phyloP scores from a whole-genome alignment of 768 basidiomycete species.

The Tricholoma hemisulphureum region DNA sequence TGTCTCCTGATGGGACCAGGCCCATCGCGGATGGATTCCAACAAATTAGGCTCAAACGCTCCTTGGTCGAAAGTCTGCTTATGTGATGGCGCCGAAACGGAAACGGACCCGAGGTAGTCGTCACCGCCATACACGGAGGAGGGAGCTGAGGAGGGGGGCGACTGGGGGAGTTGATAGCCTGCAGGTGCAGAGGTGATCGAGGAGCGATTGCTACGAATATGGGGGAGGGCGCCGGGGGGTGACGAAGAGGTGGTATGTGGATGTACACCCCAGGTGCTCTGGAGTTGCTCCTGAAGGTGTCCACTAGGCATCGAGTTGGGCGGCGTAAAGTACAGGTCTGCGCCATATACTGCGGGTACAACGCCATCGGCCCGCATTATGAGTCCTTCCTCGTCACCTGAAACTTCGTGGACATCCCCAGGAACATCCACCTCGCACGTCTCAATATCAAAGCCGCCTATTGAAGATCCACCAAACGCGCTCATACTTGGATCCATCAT shows the following conservation, averaged over 20 bases:
- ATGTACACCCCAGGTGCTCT: slow-evolving; percentile 38
- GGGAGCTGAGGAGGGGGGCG: slow-evolving; percentile 29
- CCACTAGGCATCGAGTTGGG: slow-evolving; percentile 6
- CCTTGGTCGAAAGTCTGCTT: slow-evolving; percentile 64
- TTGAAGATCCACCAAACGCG: slow-evolving; percentile 13
- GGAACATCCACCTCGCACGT: slow-evolving; percentile 63
- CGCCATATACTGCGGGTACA: slow-evolving; percentile 20
- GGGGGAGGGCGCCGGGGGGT: slow-evolving; percentile 26
- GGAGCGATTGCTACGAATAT: slow-evolving; percentile 27
- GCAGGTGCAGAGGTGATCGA: slow-evolving; percentile 23
- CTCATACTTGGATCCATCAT: slow-evolving; percentile 18
- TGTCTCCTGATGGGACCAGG: slow-evolving; percentile 68
- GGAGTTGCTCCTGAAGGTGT: slow-evolving; percentile 1
- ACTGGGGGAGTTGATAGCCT: slow-evolving; percentile 23
- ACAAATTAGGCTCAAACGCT: slow-evolving; percentile 44
- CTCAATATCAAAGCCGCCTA: slow-evolving; percentile 42
- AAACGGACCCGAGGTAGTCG: slow-evolving; percentile 38
- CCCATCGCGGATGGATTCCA: slow-evolving; percentile 33
- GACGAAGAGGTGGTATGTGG: slow-evolving; percentile 39
- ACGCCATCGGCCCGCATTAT: slow-evolving; percentile 33
- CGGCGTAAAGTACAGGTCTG: slow-evolving; percentile 12
- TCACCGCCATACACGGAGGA: slow-evolving; percentile 33
- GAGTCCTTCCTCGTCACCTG: slow-evolving; percentile 56
- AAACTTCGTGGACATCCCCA: slow-evolving; percentile 51
- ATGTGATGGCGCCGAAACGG: slow-evolving; percentile 68